Percentiles rank a stretch among this genome's conserved stretches.
Evolutionary conservation across 2,329 filamentous ascomycete species (phyloP).

Genomic region (Calonectria honghensis): DNA sequence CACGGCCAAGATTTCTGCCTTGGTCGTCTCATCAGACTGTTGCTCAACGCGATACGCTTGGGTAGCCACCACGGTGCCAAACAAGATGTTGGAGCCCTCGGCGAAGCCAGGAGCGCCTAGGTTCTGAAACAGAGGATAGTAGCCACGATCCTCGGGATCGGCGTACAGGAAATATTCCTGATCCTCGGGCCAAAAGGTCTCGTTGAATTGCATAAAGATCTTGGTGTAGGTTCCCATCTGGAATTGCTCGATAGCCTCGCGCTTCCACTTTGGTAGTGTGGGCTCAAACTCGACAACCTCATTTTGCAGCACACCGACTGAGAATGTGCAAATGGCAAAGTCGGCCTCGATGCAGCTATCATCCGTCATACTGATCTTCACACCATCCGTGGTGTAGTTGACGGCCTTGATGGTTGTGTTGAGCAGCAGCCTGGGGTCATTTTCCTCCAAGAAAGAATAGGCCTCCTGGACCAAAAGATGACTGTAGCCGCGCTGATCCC

Average conservation of each 20-base stretch:
- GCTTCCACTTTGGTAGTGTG: slow-evolving; percentile 78
- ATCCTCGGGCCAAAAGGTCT: slow-evolving; percentile 77
- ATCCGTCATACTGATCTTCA: slow-evolving; percentile 71
- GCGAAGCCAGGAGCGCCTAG: slow-evolving; percentile 75
- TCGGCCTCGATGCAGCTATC: slow-evolving; percentile 75
- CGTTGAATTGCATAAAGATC: slow-evolving; percentile 81
- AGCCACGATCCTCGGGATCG: slow-evolving; percentile 63
- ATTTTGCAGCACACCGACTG: slow-evolving; percentile 80
- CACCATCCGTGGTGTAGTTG: slow-evolving; percentile 69
- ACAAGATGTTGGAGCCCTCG: slow-evolving; percentile 78
- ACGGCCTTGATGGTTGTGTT: slow-evolving; percentile 75
- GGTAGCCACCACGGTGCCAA: slow-evolving; percentile 76
- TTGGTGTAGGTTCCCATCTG: slow-evolving; percentile 84
- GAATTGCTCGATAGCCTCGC: slow-evolving; percentile 77
- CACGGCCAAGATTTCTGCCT: slow-evolving; percentile 73
- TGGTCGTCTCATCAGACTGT: slow-evolving; percentile 75
- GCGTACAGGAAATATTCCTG: slow-evolving; percentile 68
- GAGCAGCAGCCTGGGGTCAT: slow-evolving; percentile 75
- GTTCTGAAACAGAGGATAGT: slow-evolving; percentile 78
- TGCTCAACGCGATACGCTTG: slow-evolving; percentile 75
- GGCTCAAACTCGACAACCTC: slow-evolving; percentile 76
- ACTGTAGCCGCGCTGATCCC: slow-evolving; percentile 78
- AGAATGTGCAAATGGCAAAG: slow-evolving; percentile 81
- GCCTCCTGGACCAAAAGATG: slow-evolving; percentile 75
- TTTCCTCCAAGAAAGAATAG: slow-evolving; percentile 70